Base-by-base conservation (phyloP, 129 eudicot species). In the Gnaphalium uliginosum region DNA sequence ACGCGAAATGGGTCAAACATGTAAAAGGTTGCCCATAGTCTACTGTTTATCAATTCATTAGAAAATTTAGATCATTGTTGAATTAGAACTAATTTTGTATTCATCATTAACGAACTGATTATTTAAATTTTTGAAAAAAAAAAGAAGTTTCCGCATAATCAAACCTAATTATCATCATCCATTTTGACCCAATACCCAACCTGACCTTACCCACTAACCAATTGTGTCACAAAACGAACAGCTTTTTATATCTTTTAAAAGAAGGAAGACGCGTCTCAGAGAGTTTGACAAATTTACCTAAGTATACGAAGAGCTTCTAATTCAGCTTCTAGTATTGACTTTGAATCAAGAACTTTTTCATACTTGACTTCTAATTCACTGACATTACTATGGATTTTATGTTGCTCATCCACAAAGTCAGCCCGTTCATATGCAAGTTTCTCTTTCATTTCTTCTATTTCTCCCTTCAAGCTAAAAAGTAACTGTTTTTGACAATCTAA, bases 271-370 rank as follows among this genome's bases (percentile, higher is more conserved):
- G 18, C n/a, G 1, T 46, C 23, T 56, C 24, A 58, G 27, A 53
- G 54, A 24, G 24, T 66, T 57, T 4, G 43, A 25, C 63, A 72
- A 15, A 48, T 26, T 71, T 81, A 94, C 99, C 97, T 94, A 61
- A 94, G 92, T 73, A 88, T 90, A 67, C 94, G 97, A 60, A 94
- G 79, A 63, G 97, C 97, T 86, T 94, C 99, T 73, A 91, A 66
- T 87, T 94, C 97, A 79, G 99, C 97, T 79, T 91, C 92, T 29
- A 94, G 82, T 69, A 90, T 76, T 5, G 90, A 87, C 75, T 86
- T 94, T 58, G 70, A 66, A 84, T 89, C 93, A 81, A 89, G 78
- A 69, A 91, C 9, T 29, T 74, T 87, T 75, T 89, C 99, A 75
- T 80, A 76, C 71, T 87, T 89, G 10, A 41, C 76, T 79, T 85